These are phyloP conservation scores for Paradendryphiella salina DNA, from an alignment of 2,329 filamentous ascomycete genomes.

Conservation along the genomic window DNA sequence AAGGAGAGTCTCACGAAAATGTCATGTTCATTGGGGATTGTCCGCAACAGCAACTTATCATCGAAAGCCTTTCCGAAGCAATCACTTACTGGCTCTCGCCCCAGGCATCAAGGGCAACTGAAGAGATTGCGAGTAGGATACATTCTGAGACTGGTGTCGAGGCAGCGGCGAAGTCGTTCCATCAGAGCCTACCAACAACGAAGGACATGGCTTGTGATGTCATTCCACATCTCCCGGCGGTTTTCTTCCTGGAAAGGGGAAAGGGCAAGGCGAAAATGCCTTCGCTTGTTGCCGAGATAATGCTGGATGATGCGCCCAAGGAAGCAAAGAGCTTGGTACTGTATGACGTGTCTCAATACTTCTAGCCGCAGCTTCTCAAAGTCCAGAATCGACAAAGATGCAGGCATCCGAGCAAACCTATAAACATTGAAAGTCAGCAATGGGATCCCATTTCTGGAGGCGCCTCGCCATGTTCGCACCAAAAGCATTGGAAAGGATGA, in stretches of 20 bases:
- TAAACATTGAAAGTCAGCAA: slow-evolving; percentile 39
- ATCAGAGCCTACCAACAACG: slow-evolving; percentile 50
- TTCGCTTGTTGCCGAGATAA: background rate
- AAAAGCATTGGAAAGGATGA: slow-evolving; percentile 28
- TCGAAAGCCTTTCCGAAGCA: slow-evolving; percentile 42
- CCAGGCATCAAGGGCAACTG: slow-evolving; percentile 44
- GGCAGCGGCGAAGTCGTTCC: slow-evolving; percentile 52
- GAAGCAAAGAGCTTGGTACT: background rate
- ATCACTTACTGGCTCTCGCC: slow-evolving; percentile 48
- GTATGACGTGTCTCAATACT: background rate
- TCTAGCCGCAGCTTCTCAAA: too few species aligned
- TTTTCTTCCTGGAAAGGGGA: background rate
- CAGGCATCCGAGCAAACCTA: slow-evolving; percentile 22
- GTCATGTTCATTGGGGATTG: slow-evolving; percentile 66
- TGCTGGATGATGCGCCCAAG: background rate
- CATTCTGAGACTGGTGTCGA: slow-evolving; percentile 49
- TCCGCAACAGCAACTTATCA: slow-evolving; percentile 49
- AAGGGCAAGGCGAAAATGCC: background rate
- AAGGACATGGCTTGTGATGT: background rate
- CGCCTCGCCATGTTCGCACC: slow-evolving; percentile 37
- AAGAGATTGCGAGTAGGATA: slow-evolving; percentile 49
- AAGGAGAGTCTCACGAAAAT: slow-evolving; percentile 24
- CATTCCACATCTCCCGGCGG: background rate
- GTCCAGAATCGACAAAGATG: too few species aligned
- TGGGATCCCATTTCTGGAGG: slow-evolving; percentile 69